Conservation (phyloP, 306 rosid genomes). For the Cucurbita ficifolia region DNA sequence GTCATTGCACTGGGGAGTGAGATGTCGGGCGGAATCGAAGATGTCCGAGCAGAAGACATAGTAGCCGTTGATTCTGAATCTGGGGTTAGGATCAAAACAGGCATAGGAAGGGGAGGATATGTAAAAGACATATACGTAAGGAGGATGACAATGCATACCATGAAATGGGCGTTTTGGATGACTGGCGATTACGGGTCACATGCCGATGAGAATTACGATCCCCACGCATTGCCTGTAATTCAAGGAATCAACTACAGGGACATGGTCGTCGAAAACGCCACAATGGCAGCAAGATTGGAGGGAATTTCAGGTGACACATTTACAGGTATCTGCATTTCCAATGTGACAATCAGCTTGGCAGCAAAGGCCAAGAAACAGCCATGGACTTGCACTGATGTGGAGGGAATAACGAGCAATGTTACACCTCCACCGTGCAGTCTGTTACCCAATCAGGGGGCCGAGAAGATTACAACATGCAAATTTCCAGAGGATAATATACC, state of each 20-base stretch:
- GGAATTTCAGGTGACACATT: slow-evolving; percentile 60
- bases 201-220: slow-evolving; percentile 23
- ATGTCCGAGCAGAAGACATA: slow-evolving; percentile 33
- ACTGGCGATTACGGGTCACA: slow-evolving; percentile 28
- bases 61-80: slow-evolving; percentile 26
- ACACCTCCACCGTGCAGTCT: slow-evolving; percentile 49
- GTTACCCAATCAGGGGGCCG: slow-evolving; percentile 34
- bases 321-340: slow-evolving; percentile 59
- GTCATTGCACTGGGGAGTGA: slow-evolving; percentile 35
- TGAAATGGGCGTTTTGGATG: slow-evolving; percentile 36
- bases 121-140: slow-evolving; percentile 28
- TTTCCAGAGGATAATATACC: slow-evolving; percentile 47
- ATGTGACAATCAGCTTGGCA: slow-evolving; percentile 47
- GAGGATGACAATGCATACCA: slow-evolving; percentile 32
- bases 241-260: slow-evolving; percentile 24
- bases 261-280: slow-evolving; percentile 41
- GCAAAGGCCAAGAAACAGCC: slow-evolving; percentile 53
- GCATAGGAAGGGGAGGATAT: slow-evolving; percentile 27
- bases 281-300: slow-evolving; percentile 56
- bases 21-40: slow-evolving; percentile 37
- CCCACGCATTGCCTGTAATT: slow-evolving; percentile 23
- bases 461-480: slow-evolving; percentile 30
- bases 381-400: slow-evolving; percentile 51
- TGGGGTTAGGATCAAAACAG: slow-evolving; percentile 35
- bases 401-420: slow-evolving; percentile 55